These are phyloP conservation scores for Zymoseptoria pseudotritici DNA, from an alignment of 2,329 filamentous ascomycete species.

Conservation along the genomic window DNA sequence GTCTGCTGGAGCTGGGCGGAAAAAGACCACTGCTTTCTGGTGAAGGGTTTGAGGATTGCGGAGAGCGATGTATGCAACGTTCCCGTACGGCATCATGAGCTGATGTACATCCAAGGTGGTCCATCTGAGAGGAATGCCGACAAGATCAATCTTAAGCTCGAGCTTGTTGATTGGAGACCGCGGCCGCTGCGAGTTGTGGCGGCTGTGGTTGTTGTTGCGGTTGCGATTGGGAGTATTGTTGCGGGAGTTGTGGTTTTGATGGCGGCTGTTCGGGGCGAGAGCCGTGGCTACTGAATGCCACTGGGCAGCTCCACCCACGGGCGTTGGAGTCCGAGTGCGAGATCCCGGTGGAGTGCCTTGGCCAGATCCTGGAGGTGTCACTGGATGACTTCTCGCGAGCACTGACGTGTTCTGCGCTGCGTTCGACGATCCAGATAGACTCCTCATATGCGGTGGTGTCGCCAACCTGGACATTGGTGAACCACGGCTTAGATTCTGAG, in stretches of 20 bases:
- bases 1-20: slow-evolving; percentile 17
- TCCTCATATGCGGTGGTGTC: neutral
- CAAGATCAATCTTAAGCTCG: slow-evolving; percentile 11
- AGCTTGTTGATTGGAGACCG: slow-evolving; percentile 4
- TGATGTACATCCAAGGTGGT: slow-evolving; percentile 18
- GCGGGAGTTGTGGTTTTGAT: neutral
- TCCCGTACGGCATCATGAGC: slow-evolving; percentile 10
- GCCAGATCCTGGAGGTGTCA: neutral
- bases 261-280: neutral
- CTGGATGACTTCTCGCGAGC: neutral
- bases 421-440: neutral
- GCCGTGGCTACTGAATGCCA: neutral
- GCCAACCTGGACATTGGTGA: neutral
- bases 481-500: neutral
- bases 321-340: neutral
- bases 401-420: neutral
- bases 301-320: neutral
- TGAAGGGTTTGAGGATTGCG: slow-evolving; percentile 5
- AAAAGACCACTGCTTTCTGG: slow-evolving; percentile 12
- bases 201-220: neutral
- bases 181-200: neutral
- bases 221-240: neutral
- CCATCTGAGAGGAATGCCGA: slow-evolving; percentile 13
- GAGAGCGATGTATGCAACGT: slow-evolving; percentile 14
- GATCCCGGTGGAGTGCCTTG: neutral